Evolutionary conservation across 2,329 filamentous ascomycete genomes (phyloP).

Genomic region (Sarocladium kiliense): DNA sequence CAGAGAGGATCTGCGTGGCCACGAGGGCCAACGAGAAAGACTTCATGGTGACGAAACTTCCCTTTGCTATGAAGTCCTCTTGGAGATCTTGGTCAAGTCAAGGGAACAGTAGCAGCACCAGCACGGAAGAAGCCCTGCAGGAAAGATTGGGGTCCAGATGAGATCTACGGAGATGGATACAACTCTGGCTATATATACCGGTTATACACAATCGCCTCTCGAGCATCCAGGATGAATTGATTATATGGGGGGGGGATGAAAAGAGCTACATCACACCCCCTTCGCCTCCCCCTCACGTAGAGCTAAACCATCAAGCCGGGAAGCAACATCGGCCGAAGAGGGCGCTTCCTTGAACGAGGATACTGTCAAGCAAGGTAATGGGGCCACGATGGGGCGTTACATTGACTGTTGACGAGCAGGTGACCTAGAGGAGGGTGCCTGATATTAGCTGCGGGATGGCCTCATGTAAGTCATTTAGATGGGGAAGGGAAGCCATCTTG

Average conservation of each 20-base stretch:
- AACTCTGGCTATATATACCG: constrained; percentile 10
- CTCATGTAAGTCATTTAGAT: background rate
- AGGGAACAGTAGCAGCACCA: background rate
- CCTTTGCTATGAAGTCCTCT: background rate
- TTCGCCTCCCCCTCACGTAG: background rate
- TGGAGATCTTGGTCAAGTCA: background rate
- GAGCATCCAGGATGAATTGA: background rate
- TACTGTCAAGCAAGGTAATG: background rate
- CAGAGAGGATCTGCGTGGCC: constrained; percentile 14
- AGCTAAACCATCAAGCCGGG: constrained; percentile 1
- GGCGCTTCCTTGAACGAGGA: too few species aligned
- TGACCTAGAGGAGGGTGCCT: background rate
- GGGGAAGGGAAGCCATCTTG: background rate
- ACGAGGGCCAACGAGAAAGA: constrained; percentile 17
- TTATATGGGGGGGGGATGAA: background rate
- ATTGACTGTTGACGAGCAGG: background rate
- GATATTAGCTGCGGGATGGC: background rate
- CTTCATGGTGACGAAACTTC: constrained; percentile 11
- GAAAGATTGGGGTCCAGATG: constrained; percentile 2
- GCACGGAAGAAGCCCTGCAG: background rate
- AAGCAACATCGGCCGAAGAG: background rate
- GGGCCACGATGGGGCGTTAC: background rate
- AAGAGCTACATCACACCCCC: background rate
- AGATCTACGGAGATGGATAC: constrained; percentile 3
- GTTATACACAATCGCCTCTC: background rate